Conservation (phyloP, 1,139 yeast genomes). For the Eremothecium sinecaudum region DNA sequence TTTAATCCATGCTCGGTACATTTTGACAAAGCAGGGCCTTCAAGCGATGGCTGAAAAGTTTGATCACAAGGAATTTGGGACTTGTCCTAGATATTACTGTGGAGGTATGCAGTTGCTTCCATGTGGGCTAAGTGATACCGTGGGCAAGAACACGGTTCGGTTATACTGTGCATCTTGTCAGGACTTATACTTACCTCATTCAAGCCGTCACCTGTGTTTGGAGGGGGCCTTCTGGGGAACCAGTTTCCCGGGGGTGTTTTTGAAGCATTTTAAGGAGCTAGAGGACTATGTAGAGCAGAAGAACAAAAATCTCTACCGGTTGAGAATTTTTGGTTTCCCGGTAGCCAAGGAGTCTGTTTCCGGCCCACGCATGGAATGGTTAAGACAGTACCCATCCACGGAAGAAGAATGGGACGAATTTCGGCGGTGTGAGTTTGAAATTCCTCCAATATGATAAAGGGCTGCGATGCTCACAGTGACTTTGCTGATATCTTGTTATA, state of each 20-base stretch:
- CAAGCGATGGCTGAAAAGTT: slow-evolving; percentile 94
- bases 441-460: no score
- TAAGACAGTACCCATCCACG: slow-evolving; percentile 63
- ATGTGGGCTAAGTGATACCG: slow-evolving; percentile 81
- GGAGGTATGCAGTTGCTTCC: slow-evolving; percentile 91
- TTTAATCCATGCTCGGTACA: slow-evolving; percentile 84
- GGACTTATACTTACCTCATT: slow-evolving; percentile 80
- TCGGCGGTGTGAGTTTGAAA: slow-evolving; percentile 50
- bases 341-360: slow-evolving; percentile 63
- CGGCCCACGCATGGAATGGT: slow-evolving; percentile 95
- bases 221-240: slow-evolving; percentile 98
- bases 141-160: slow-evolving; percentile 86
- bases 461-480: no score
- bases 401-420: slow-evolving; percentile 51
- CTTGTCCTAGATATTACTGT: slow-evolving; percentile 84
- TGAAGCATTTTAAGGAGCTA: slow-evolving; percentile 82
- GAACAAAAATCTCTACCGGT: slow-evolving; percentile 45
- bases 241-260: slow-evolving; percentile 84
- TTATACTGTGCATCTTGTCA: slow-evolving; percentile 91
- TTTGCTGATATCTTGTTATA: no score
- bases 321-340: slow-evolving; percentile 81
- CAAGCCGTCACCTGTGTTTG: slow-evolving; percentile 72
- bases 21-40: slow-evolving; percentile 81
- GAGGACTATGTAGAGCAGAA: slow-evolving; percentile 46
- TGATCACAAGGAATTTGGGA: slow-evolving; percentile 81